Base-by-base conservation (phyloP, 768 basidiomycete genomes). In the Leucosporidium creatinivorum region DNA sequence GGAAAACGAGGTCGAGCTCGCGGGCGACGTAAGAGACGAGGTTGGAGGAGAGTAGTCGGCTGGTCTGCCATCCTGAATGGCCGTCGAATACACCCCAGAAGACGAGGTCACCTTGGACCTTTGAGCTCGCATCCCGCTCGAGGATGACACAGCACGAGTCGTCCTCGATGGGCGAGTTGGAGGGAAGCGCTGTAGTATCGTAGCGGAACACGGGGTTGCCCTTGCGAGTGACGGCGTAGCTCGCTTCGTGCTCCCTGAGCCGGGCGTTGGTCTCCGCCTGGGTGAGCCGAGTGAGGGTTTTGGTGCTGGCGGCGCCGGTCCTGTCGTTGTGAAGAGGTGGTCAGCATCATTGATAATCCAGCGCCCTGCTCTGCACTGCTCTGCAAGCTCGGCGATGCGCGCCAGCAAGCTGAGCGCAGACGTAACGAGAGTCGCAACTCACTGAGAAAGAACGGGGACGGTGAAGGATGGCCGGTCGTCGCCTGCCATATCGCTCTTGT, bases 121-220 rank as follows among this genome's bases (percentile, higher is more conserved):
- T 64, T 33, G 39, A 28, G 9, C 28, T 23, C n/a, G 44, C 8
- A 47, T 73, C 70, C 19, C 74, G 67, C 63, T 74, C 70, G 39
- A 75, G 62, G 47, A 75, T 67, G 21, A 72, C 66, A 63, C 70
- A 73, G 57, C 67, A 67, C 39, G 66, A 63, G 30, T 91, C 86
- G 76, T 99, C 96, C 78, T 99, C 96, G 61, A 96, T 86, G 12
- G 92, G 90, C 67, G 88, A 85, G 75, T 99, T 99, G 4, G 91
- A 88, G 1, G 89, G 81, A 47, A 98, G 80, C 44, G 82, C 84
- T 23, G 90, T 89, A 4, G 88, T 93, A 58, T 87, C 83, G 78
- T 87, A 87, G 71, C 74, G 58, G 15, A 68, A 49, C 25, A 76
- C 66, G 25, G 69, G 70, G 67, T 74, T 74, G 31, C 64, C 64